Base-by-base conservation (phyloP, 208 protist genomes). In the Leishmania major region DNA sequence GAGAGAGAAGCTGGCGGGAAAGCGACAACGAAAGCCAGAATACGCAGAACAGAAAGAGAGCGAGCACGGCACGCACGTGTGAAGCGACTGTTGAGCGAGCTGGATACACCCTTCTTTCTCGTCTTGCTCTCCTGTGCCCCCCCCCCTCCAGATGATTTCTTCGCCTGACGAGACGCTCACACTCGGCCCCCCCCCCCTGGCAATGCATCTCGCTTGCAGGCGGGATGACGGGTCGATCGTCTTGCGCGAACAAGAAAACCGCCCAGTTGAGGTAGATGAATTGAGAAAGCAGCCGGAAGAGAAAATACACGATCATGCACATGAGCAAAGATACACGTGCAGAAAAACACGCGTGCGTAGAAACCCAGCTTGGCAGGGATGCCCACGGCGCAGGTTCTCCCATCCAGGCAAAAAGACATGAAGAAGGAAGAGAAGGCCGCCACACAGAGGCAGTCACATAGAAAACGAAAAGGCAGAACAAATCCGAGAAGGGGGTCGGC, bases 391-490 rank as follows among this genome's bases (percentile, higher is more conserved):
- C 57, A 7, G 22, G 17, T 7, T 8, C 17, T 62, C 25, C 25
- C 7, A n/a, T n/a, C 25, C 25, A 0, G 25, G 10, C 5, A 17
- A 37, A 37, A 70, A 35, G 35, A 7, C 17, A 43, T 70, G 69
- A 51, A 74, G 15, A 71, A 25, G 31, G 25, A 79, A 62, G 11
- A 40, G 31, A 43, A 76, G 66, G 31, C 0, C 5, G 15, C 5
- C 3, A 43, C 64, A 70, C 0, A 19, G 10, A 55, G 15, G 51
- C 17, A 0, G 17, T 17, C 51, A 55, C 51, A 55, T 3, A 15
- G 11, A 45, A 45, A 81, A 53, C 0, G 15, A n/a, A 69, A 81
- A 53, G 53, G 15, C 37, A 69, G 43, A 74, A 37, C n/a, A 78
- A 72, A 13, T 35, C 11, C 51, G 6, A 71, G 71, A 19, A 40